Evolutionary conservation across 164 flowering plant species (phyloP).

Genomic region (Hamamelis virginiana): DNA sequence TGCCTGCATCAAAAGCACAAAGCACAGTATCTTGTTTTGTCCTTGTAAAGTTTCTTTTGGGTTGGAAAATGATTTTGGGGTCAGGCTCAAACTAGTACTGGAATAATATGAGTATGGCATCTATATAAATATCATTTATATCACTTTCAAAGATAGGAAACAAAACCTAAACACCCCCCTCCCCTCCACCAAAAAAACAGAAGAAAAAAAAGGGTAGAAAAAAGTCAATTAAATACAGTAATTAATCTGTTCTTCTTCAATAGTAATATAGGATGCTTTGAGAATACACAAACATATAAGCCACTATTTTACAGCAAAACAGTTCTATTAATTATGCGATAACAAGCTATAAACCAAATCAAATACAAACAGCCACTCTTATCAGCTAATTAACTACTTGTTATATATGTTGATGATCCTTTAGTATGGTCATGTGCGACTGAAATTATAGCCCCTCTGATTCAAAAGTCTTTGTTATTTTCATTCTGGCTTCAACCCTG

Average conservation of each 20-base stretch:
- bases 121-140: too few species aligned
- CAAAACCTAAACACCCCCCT: too few species aligned
- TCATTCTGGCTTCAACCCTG: constrained; percentile 34
- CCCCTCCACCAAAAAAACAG: too few species aligned
- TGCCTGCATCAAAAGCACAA: too few species aligned
- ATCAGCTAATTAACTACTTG: constrained; percentile 1
- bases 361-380: background rate
- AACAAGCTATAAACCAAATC: constrained; percentile 5
- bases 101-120: too few species aligned
- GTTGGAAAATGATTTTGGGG: too few species aligned
- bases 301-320: constrained; percentile 10
- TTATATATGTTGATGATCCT: constrained; percentile 4
- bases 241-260: background rate
- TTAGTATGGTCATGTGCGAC: background rate
- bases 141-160: too few species aligned
- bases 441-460: background rate
- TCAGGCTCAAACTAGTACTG: too few species aligned
- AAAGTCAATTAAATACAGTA: too few species aligned
- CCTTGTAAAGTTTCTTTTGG: too few species aligned
- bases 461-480: constrained; percentile 14
- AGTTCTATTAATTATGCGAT: background rate
- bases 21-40: too few species aligned
- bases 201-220: too few species aligned
- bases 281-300: constrained; percentile 9
- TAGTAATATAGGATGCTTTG: constrained; percentile 5